Conservation (phyloP, 164 flowering plant species). For the Vitis riparia region DNA sequence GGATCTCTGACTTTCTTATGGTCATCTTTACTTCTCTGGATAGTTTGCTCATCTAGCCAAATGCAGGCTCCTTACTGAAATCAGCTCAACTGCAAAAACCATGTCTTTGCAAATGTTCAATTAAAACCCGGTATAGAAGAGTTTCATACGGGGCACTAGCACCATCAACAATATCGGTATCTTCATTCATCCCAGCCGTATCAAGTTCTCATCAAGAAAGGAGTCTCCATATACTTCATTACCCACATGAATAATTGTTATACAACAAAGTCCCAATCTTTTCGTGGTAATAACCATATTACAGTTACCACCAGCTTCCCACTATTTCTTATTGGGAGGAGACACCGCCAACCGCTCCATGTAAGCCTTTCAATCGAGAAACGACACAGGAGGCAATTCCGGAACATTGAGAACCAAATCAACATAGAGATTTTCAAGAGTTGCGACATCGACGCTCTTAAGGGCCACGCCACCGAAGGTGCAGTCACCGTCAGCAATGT, state of each 20-base stretch:
- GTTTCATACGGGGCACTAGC: constrained; percentile 59
- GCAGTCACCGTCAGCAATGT: too few relatives aligned
- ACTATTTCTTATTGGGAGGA: constrained; percentile 80
- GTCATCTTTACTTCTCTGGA: constrained; percentile 62
- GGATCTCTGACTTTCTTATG: constrained; percentile 63
- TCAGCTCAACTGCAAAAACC: constrained; percentile 88
- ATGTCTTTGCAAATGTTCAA: constrained; percentile 88
- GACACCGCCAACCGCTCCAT: constrained; percentile 71
- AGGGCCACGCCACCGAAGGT: too few relatives aligned
- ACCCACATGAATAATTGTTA: constrained; percentile 87
- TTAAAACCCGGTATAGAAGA: constrained; percentile 94
- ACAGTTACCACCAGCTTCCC: constrained; percentile 99
- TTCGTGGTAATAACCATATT: constrained; percentile 89
- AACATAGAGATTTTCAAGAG: constrained; percentile 87
- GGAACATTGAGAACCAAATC: constrained; percentile 90
- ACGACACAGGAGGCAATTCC: constrained; percentile 56
- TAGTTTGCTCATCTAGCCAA: constrained; percentile 70
- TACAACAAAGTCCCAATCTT: constrained; percentile 20
- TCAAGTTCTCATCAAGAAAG: constrained; percentile 74
- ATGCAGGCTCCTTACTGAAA: constrained; percentile 55
- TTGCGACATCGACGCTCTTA: constrained; percentile 65
- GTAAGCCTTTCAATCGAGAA: constrained; percentile 57
- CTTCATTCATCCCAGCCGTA: constrained; percentile 14
- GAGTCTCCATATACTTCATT: constrained; percentile 81
- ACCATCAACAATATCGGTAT: constrained; percentile 28